Evolutionary conservation across 2,329 filamentous ascomycete genomes (phyloP), one percentile per base, ranked within the genome.

Genomic region (Verticillium tricorpus): DNA sequence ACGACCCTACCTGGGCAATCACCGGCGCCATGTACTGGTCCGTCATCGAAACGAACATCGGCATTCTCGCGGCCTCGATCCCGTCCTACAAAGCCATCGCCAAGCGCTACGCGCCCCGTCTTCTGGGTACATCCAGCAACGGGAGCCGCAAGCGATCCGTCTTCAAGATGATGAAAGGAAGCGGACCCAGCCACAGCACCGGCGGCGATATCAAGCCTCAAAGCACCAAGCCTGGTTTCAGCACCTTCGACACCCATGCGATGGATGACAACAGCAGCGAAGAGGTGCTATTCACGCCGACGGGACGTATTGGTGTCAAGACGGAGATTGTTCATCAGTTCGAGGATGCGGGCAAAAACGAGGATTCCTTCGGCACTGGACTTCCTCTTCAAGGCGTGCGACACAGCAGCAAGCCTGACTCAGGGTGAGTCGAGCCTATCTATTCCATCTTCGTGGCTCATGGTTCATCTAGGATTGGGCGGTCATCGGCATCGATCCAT

Each of bases 21-120:
- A 66, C 73, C 39, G 70, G 70, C 34, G 74, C 79, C 56, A 79
- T 80, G 74, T 78, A 79, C 67, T 74, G 72, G 72, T 72, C 71
- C 15, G 67, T 68, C 37, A 72, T 76, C 63, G 73, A 76, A 63
- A 69, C 70, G 58, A 75, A 75, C 62, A 67, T 74, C 32, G 74
- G 70, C 14, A 75, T 77, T 52, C 69, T 74, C 11, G 74, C 73
- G 14, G 69, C 73, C 9, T 76, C 72, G 3, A 71, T 75, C 32
- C 72, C 73, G 3, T 73, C 73, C 11, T 69, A 73, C 50, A 75
- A 75, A 56, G 70, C 71, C 12, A 65, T 72, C 32, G 67, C 69
- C 35, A 69, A 69, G 57, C 74, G 72, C 39, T 78, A 79, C 69
- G 66, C 77, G n/a, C 78, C 78, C 34, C 66, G 69, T n/a, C 65